phyloP scores from a whole-genome alignment of 192 early-diverging fungal genomes.

The Glomus cerebriforme region DNA sequence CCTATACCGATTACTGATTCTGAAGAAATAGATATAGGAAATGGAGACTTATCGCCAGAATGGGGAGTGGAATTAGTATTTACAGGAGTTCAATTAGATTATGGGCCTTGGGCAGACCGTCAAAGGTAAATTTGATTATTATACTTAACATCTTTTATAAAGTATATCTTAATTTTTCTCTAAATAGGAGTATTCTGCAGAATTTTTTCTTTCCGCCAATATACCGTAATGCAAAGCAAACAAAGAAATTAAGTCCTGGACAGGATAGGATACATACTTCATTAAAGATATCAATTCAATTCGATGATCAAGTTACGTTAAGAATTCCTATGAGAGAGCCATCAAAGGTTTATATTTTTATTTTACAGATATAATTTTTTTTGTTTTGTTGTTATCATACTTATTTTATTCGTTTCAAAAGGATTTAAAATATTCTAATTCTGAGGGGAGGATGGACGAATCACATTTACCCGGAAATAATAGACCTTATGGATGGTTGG shows the following conservation, averaged over 20 bases:
- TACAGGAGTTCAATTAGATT: constrained; percentile 60
- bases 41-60: constrained; percentile 65
- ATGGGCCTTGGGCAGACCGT: constrained; percentile 82
- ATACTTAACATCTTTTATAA: background rate
- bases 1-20: constrained; percentile 27
- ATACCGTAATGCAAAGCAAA: constrained; percentile 53
- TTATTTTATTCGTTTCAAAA: constrained; percentile 25
- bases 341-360: constrained; percentile 58
- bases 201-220: constrained; percentile 75
- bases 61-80: constrained; percentile 69
- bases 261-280: constrained; percentile 56
- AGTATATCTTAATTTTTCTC: background rate
- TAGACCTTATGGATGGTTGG: constrained; percentile 74
- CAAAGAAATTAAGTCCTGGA: constrained; percentile 52
- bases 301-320: constrained; percentile 57
- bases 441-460: constrained; percentile 35
- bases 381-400: background rate
- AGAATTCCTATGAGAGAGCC: constrained; percentile 69
- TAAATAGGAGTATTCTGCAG: constrained; percentile 56
- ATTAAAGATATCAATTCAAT: constrained; percentile 63
- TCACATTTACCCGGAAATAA: constrained; percentile 25
- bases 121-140: constrained; percentile 52
- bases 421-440: constrained; percentile 64
- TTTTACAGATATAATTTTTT: background rate
- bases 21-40: constrained; percentile 45